Evolutionary conservation across 148 eudicot species (phyloP).

Genomic region (Linanthus parryae): DNA sequence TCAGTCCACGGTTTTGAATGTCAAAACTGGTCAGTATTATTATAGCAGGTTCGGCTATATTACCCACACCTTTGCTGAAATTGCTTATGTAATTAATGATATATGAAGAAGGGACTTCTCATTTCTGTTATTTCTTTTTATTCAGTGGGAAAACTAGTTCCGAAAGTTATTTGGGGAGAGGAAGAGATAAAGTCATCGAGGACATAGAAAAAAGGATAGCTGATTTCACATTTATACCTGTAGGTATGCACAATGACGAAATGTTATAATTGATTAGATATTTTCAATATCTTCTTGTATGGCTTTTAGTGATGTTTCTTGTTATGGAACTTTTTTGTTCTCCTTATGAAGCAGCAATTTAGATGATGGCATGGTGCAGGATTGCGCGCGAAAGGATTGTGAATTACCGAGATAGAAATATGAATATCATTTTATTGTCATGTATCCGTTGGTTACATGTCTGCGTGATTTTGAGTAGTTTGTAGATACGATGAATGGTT

Average conservation of each 20-base stretch:
- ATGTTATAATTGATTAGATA: neutral
- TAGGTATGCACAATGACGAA: constrained; percentile 39
- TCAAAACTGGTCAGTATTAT: neutral
- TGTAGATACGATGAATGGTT: no score
- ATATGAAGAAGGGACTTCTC: neutral
- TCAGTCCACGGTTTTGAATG: neutral
- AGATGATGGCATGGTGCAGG: no score
- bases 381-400: no score
- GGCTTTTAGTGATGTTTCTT: neutral
- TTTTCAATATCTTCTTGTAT: neutral
- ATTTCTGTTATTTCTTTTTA: neutral
- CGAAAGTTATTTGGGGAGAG: constrained; percentile 62
- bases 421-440: neutral
- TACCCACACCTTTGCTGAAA: neutral
- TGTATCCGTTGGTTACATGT: neutral
- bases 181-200: constrained; percentile 53
- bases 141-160: neutral
- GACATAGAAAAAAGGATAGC: constrained; percentile 79
- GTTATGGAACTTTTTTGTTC: neutral
- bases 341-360: neutral
- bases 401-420: no score
- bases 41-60: neutral
- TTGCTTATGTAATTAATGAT: neutral
- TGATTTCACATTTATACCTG: constrained; percentile 75
- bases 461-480: neutral